These are phyloP conservation scores for Salmacisia buchloeana DNA, from an alignment of 1,284 basidiomycete genomes.

Conservation along the genomic window DNA sequence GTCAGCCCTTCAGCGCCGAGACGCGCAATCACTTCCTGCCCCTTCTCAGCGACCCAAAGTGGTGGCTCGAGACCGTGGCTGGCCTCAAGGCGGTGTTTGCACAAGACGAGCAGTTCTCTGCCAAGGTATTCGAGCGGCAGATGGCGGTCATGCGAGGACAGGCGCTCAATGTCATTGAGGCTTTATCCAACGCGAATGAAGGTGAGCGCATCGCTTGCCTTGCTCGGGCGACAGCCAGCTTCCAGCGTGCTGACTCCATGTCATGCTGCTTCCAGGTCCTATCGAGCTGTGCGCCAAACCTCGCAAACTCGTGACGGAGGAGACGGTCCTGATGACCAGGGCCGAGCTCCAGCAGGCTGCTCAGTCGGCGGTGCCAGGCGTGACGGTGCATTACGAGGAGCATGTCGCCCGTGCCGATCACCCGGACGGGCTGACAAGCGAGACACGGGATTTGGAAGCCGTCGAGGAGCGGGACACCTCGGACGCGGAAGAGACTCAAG, in stretches of 20 bases:
- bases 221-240: neutral
- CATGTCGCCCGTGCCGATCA: neutral
- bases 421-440: neutral
- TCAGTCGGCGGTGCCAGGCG: neutral
- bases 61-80: conserved; percentile 83
- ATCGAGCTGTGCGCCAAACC: conserved; percentile 45
- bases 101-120: conserved; percentile 64
- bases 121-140: conserved; percentile 62
- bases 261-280: conserved; percentile 25
- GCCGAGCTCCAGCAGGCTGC: conserved; percentile 1
- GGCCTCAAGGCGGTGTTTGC: conserved; percentile 71
- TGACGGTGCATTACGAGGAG: neutral
- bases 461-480: neutral
- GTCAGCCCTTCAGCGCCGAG: conserved; percentile 68
- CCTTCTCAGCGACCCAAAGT: conserved; percentile 69
- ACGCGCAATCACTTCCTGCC: conserved; percentile 77
- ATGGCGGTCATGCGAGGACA: conserved; percentile 85
- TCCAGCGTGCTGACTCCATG: conserved; percentile 10
- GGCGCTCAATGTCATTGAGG: conserved; percentile 81
- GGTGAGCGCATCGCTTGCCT: conserved; percentile 1
- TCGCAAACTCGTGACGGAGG: conserved; percentile 39
- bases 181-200: conserved; percentile 66
- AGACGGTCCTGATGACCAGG: conserved; percentile 7
- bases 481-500: neutral
- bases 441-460: neutral